Evolutionary conservation across 139 green algal genomes (phyloP).

Genomic region (Chlorella vulgaris): DNA sequence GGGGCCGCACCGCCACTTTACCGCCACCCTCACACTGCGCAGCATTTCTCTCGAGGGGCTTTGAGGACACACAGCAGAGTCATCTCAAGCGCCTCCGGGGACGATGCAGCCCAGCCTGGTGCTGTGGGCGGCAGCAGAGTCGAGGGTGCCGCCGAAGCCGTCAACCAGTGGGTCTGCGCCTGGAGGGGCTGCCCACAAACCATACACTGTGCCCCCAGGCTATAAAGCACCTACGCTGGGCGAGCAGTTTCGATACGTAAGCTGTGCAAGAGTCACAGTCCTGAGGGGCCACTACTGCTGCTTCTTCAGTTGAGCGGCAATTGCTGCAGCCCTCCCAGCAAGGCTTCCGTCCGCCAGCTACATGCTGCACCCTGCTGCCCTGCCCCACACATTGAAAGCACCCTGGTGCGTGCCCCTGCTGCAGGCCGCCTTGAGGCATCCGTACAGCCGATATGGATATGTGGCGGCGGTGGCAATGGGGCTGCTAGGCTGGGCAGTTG

Average conservation of each 20-base stretch:
- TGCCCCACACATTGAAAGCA: no score
- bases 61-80: no score
- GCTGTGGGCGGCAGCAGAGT: neutral
- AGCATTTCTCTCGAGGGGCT: neutral
- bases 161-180: neutral
- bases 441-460: constrained; percentile 21
- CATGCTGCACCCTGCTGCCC: neutral
- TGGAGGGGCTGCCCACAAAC: constrained; percentile 8
- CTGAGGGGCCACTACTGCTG: no score
- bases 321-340: no score
- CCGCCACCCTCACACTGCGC: neutral
- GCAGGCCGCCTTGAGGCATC: constrained; percentile 20
- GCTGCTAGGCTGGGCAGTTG: constrained; percentile 14
- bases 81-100: neutral
- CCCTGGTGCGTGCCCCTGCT: no score
- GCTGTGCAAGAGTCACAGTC: neutral
- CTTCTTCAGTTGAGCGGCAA: no score
- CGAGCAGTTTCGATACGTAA: constrained; percentile 46
- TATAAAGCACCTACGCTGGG: constrained; percentile 38
- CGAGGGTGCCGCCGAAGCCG: no score
- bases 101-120: neutral
- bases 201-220: constrained; percentile 34
- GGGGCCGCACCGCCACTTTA: no score
- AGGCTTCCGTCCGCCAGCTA: neutral
- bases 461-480: constrained; percentile 11